Conservation (phyloP, 1,139 yeast species). For the Suhomyces bolitotheri region DNA sequence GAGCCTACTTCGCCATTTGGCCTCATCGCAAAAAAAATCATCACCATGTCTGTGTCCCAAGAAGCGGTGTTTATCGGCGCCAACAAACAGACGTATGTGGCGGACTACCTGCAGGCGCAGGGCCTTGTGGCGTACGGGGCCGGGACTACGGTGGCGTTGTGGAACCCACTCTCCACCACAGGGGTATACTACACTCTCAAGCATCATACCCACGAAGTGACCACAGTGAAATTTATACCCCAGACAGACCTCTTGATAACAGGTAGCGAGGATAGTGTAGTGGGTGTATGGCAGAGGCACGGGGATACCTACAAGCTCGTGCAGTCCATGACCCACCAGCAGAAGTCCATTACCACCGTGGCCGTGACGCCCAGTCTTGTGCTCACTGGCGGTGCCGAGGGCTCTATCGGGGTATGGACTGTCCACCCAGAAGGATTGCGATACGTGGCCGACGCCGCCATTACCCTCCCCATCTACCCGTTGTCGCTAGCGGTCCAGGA, state of each 20-base stretch:
- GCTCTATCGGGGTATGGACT: conserved; percentile 55
- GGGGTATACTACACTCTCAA: conserved; percentile 62
- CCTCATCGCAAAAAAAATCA: conserved; percentile 4
- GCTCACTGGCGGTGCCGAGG: conserved; percentile 69
- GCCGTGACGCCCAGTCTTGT: conserved; percentile 41
- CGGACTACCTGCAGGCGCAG: conserved; percentile 50
- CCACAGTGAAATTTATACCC: conserved; percentile 59
- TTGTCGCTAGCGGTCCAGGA: conserved; percentile 57
- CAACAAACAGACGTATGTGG: conserved; percentile 67
- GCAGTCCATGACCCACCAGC: conserved; percentile 41
- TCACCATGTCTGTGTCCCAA: conserved; percentile 17
- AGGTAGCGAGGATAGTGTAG: conserved; percentile 62
- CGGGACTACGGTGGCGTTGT: conserved; percentile 67
- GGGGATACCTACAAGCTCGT: conserved; percentile 22
- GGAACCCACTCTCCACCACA: conserved; percentile 55
- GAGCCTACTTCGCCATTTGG: not conserved
- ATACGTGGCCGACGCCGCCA: conserved; percentile 34
- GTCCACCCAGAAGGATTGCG: conserved; percentile 22
- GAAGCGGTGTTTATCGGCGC: conserved; percentile 79
- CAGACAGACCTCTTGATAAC: conserved; percentile 51
- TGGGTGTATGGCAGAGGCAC: conserved; percentile 58
- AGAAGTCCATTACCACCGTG: conserved; percentile 53
- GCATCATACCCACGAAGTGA: conserved; percentile 56
- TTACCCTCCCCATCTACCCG: conserved; percentile 62
- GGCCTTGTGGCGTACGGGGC: conserved; percentile 75